Base-by-base conservation (phyloP, 257 asterid genomes). In the Nemophila menziesii region DNA sequence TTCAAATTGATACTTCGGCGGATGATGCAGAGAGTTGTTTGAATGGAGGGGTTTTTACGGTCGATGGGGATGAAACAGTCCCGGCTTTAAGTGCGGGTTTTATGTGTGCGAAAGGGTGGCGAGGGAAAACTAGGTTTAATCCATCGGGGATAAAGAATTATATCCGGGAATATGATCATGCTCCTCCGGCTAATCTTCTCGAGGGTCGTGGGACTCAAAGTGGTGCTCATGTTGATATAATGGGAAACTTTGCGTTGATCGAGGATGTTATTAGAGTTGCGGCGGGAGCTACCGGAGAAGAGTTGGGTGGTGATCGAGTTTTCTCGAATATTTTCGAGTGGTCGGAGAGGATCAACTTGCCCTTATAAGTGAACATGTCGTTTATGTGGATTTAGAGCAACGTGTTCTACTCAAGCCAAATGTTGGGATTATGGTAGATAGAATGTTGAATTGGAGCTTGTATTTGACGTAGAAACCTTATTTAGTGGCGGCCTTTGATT, bases 201-300 rank as follows among this genome's bases (percentile, higher is more conserved):
- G 89, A 86, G 54, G 93, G 96, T 17, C 87, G 92, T 14, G 93
- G 96, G 8, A 86, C 92, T 14, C 93, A 78, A 80, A 85, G 96
- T 17, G 92, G 89, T 0, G 89, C 89, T 21, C 93, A 85, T 39
- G 96, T 85, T 11, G 93, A 85, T 46, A 85, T 85, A 8, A 78
- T 81, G 96, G 96, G 96, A 15, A 85, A 85, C 20, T 81, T 81
- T 15, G 92, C 81, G 5, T 62, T 81, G 55, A 75, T 85, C 0
- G 92, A 81, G 63, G 92, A 85, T 41, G 20, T 81, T 1, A 71
- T 78, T 68, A 60, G 96, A 56, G 77, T 85, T 24, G 89, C 92
- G 22, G 79, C 92, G 27, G 93, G 92, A 33, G 86, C 80, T 5
- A 67, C 63, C 0, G 87, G 92, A 16, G 78, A 75, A 42, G 86